Evolutionary conservation across 2,329 filamentous ascomycete genomes (phyloP), one percentile per base, ranked within the genome.

Genomic region (Diplocarpon rosae): DNA sequence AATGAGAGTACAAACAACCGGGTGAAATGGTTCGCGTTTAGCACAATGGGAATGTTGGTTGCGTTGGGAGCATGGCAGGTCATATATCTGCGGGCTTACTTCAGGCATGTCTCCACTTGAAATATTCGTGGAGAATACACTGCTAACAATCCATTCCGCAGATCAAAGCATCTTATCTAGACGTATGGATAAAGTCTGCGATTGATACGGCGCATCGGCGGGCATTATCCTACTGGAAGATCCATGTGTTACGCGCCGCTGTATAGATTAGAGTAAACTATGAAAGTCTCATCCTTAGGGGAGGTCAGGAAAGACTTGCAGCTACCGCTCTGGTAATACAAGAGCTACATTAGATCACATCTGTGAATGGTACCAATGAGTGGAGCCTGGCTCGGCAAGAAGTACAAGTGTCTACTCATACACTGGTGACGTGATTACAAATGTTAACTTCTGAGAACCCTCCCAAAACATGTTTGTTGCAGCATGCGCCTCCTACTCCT

Each of bases 1-100:
- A 98, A 98, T 67, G 92, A 98, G 81, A 96, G 90, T 73, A 98
- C 92, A 55, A 98, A 98, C 69, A 92, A 85, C 69, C 79, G 92
- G 48, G 92, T 98, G 61, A 98, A 96, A 73, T 96, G 87, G 88
- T 98, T 98, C 67, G 90, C 90, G 39, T 80, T 95, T 64, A 79
- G 81, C 54, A 96, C 90, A 24, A 96, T 95, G 69, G 83, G 87
- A 51, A 82, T 95, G 72, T 70, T 98, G 57, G 72, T 95, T 55
- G 85, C 78, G 29, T 72, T 98, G 57, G 94, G 92, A 65, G 88
- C 72, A 34, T 98, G 92, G 92, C 92, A 98, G 78, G 85, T 98
- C 62, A 80, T 98, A 63, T 98, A 98, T 68, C 73, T 98, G 67
- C 77, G 92, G 64, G 89, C 90, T 52, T 98, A 98, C 74, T 98